Base-by-base conservation (phyloP, 1,139 yeast species). In the Yamadazyma friedrichii region DNA sequence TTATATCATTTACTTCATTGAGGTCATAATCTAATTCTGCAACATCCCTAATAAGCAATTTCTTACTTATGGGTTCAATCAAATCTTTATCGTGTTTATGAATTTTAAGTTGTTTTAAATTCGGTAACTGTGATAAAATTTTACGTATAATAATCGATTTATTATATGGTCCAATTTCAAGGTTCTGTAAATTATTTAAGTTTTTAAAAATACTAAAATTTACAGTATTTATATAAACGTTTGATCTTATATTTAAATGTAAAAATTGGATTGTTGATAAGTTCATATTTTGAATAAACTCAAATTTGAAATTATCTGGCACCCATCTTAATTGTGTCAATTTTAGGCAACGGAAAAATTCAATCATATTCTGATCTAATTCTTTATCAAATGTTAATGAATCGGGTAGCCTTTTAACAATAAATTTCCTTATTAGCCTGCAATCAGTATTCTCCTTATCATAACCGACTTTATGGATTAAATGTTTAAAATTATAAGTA, bases 271-370 rank as follows among this genome's bases (percentile, higher is more conserved):
- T 29, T 3, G 48, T 29, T 2, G 42, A 38, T 17, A 47, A 52
- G 35, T 53, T 49, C 26, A 68, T 41, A 15, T 39, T 31, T 16
- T 43, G 33, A 33, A 69, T 51, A 40, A 55, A 63, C 15, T 56
- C 57, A 13, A 65, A 47, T n/a, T 59, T 50, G 44, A 70, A 66
- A 38, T 62, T 62, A 36, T 62, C 64, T 36, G 59, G 56, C 6
- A 56, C 45, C 76, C 76, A 70, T 6, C 59, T 50, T 27, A 70
- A 48, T 38, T 58, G 61, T 5, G 44, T 51, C 24, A 70, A 45
- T 28, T 53, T 50, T 13, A 29, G 47, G 8, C 45, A 46, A 5
- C 33, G 22, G 40, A 67, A 65, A 36, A 65, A 60, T 1, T 17
- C 15, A 2, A 35, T 41, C 5, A 43, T 34, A 11, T 62, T 44